These are phyloP conservation scores for Lenzites betulinus DNA, from an alignment of 768 basidiomycete species.

Conservation along the genomic window DNA sequence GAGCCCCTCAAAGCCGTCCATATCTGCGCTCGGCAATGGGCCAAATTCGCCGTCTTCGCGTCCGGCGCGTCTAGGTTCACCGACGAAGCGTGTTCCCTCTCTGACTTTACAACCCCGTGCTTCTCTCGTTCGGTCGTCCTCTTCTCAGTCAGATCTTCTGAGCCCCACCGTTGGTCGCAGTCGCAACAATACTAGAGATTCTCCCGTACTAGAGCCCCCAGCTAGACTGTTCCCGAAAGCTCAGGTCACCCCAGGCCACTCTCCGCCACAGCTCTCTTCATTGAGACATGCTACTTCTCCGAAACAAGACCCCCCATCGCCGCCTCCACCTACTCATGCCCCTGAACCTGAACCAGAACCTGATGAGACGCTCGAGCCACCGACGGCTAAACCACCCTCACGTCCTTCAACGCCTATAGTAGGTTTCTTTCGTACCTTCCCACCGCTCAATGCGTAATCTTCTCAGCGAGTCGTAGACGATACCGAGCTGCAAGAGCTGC, in stretches of 20 bases:
- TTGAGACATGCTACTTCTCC: constrained; percentile 18
- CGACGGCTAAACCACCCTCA: constrained; percentile 7
- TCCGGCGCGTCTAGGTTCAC: constrained; percentile 43
- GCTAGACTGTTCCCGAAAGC: constrained; percentile 20
- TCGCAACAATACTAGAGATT: constrained; percentile 28
- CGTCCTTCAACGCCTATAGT: constrained; percentile 26
- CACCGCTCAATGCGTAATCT: not conserved
- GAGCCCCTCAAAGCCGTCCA: constrained; percentile 59
- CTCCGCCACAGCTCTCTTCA: constrained; percentile 17
- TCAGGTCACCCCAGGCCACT: constrained; percentile 21
- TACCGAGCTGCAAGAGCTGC: constrained; percentile 74
- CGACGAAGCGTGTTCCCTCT: constrained; percentile 56
- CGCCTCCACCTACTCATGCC: not conserved
- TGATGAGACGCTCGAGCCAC: not conserved
- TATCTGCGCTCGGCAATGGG: constrained; percentile 19
- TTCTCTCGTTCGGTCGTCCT: constrained; percentile 49
- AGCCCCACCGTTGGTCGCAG: constrained; percentile 32
- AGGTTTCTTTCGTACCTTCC: constrained; percentile 22
- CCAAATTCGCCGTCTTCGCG: constrained; percentile 32
- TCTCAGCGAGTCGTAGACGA: constrained; percentile 45
- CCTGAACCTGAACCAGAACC: constrained; percentile 18
- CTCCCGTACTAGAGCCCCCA: constrained; percentile 30
- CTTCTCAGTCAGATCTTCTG: constrained; percentile 37
- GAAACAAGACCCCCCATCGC: not conserved
- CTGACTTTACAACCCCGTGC: constrained; percentile 51